Percentiles rank a stretch among this genome's conserved stretches.
Conservation (phyloP, 352 stramenopile species). For the Globisporangium barbulae region DNA sequence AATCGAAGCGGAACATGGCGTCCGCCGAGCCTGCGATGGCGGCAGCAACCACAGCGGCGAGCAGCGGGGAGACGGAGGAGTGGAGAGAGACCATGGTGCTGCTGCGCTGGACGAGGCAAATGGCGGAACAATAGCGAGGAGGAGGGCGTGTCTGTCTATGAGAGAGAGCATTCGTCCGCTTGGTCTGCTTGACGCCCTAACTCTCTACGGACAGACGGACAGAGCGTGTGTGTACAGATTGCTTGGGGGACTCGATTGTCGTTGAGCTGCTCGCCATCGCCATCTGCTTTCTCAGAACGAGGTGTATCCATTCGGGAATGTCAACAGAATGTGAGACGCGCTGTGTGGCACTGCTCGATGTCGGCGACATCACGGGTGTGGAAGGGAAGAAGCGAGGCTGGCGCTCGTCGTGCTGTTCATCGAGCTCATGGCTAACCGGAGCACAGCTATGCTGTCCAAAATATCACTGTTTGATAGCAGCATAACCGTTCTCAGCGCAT, state of each 20-base stretch:
- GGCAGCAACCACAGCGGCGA: not conserved
- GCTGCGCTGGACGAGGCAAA: slow-evolving; percentile 1
- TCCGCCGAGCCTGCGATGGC: not conserved
- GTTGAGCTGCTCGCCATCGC: not conserved
- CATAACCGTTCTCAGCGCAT: too few relatives aligned
- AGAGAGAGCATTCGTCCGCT: not conserved
- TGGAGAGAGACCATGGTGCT: not conserved
- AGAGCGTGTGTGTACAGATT: slow-evolving; percentile 8
- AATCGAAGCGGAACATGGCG: slow-evolving; percentile 48
- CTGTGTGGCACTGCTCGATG: too few relatives aligned
- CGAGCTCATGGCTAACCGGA: too few relatives aligned
- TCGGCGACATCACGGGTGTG: too few relatives aligned
- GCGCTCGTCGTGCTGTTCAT: too few relatives aligned
- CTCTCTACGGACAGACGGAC: not conserved
- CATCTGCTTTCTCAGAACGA: slow-evolving; percentile 6
- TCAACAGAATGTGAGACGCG: not conserved
- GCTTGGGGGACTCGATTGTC: not conserved
- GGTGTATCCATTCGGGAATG: not conserved
- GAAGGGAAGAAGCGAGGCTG: too few relatives aligned
- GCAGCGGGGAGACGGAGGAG: not conserved
- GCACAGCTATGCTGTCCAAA: too few relatives aligned
- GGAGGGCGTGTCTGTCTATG: not conserved
- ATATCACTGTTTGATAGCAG: too few relatives aligned
- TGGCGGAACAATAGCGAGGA: not conserved
- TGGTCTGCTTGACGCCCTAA: too few relatives aligned